Evolutionary conservation across 495 filamentous ascomycete species (phyloP), one percentile per base, ranked within the genome.

Genomic region (Podospora sp.): DNA sequence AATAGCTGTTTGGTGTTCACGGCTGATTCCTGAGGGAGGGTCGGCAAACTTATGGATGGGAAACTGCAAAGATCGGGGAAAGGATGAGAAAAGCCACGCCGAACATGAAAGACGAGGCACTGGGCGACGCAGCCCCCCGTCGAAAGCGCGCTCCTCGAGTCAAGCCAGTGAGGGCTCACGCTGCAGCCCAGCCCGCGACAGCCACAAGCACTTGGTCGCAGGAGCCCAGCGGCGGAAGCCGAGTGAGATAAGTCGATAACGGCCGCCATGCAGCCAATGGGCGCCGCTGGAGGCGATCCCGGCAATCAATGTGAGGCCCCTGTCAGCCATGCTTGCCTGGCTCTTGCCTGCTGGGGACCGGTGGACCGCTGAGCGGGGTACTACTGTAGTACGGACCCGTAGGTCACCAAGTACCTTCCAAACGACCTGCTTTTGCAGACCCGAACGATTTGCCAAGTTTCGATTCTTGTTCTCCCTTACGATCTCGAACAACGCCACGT

Each of bases 221-320:
- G 29, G 29, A 33, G 29, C 29, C 8, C 29, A 21, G 20, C 35
- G 40, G 61, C 49, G 18, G 24, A 21, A 25, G 49, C 40, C 49
- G 61, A 35, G 59, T 62, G 59, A 63, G 61, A 63, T 63, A 53
- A 53, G 61, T 59, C 25, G 56, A 59, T 59, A 59, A 59, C 56
- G 22, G 56, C 24, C 3, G 26, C 8, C 3, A 29, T 27, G 11
- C 24, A 16, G 56, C 56, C 56, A 59, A 59, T 59, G 26, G 22
- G 52, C 40, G 40, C 40, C 40, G 40, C 14, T 46, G 40, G 16
- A 46, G 9, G 9, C 16, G 40, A 46, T 46, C 40, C 40, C 40
- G 40, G 40, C 40, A 46, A 18, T 46, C 40, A 46, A 18, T 46
- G 40, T 18, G 5, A 46, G 16, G 40, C 9, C 11, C 40, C 40